These are phyloP conservation scores for Henckelia pumila DNA, from an alignment of 257 asterid genomes.

Conservation along the genomic window DNA sequence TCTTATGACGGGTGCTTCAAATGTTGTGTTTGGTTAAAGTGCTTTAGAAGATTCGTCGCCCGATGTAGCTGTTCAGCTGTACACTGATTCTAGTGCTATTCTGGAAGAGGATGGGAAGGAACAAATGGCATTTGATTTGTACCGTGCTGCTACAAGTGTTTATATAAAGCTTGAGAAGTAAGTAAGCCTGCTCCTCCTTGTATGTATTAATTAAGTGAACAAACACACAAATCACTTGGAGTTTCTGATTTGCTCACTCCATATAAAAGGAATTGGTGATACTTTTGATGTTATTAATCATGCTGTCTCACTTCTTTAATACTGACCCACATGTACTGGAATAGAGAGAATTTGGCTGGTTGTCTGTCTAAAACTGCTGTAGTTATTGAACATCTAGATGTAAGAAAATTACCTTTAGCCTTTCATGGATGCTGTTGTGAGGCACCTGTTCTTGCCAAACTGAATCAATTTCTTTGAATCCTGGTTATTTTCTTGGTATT, in stretches of 20 bases:
- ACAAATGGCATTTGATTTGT: slow-evolving; percentile 96
- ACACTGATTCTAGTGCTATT: slow-evolving; percentile 67
- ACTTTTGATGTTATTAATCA: slow-evolving; percentile 5
- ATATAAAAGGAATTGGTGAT: slow-evolving; percentile 13
- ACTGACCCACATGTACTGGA: not conserved
- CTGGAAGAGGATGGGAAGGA: slow-evolving; percentile 98
- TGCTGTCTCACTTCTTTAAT: not conserved
- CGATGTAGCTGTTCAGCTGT: slow-evolving; percentile 81
- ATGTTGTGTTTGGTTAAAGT: slow-evolving; percentile 36
- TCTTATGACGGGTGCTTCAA: slow-evolving; percentile 19
- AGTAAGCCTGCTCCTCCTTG: slow-evolving; percentile 47
- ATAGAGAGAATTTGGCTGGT: not conserved
- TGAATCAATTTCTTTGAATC: not conserved
- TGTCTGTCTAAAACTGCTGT: not conserved
- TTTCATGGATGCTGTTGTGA: not conserved
- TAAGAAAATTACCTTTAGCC: not conserved
- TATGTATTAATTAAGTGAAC: not conserved
- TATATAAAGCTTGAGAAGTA: slow-evolving; percentile 93
- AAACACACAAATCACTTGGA: slow-evolving; percentile 3
- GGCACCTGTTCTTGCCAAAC: not conserved
- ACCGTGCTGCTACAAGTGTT: slow-evolving; percentile 78
- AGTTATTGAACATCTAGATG: not conserved
- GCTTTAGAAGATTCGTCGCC: slow-evolving; percentile 85
- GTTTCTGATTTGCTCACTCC: slow-evolving; percentile 4
- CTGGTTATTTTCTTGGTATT: not conserved